Conservation (phyloP, 1,284 basidiomycete species). For the Apiotrichum mycotoxinovorans region DNA sequence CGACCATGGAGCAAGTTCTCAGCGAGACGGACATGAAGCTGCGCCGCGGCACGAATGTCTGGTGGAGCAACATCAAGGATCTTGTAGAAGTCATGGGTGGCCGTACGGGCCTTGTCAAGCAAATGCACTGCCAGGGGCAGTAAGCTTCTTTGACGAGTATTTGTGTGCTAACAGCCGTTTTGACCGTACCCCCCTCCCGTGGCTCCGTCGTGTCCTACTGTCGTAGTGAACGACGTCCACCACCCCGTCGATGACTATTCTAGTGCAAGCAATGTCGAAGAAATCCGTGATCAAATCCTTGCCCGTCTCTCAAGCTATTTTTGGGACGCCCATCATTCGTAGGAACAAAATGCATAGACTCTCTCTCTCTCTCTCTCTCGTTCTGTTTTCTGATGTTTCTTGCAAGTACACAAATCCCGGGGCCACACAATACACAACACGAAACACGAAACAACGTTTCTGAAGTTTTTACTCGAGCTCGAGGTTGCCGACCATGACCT, state of each 20-base stretch:
- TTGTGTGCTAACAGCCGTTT: neutral
- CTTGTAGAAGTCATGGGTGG: constrained; percentile 66
- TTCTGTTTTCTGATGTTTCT: no score
- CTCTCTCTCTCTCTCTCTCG: no score
- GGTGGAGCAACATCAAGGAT: constrained; percentile 73
- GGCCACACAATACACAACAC: no score
- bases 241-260: neutral
- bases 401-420: neutral
- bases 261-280: neutral
- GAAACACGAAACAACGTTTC: no score
- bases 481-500: constrained; percentile 64
- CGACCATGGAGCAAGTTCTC: constrained; percentile 78
- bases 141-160: neutral
- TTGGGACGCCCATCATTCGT: neutral
- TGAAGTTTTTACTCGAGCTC: constrained; percentile 14
- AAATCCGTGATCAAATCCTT: neutral
- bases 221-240: neutral
- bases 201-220: neutral
- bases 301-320: neutral
- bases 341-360: constrained; percentile 5
- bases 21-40: constrained; percentile 85
- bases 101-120: constrained; percentile 35
- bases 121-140: constrained; percentile 2
- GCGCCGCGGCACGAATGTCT: constrained; percentile 70
- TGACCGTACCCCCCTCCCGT: neutral